Conservation (phyloP, 176 grass and related monocot species). For the Juncus inflexus region DNA sequence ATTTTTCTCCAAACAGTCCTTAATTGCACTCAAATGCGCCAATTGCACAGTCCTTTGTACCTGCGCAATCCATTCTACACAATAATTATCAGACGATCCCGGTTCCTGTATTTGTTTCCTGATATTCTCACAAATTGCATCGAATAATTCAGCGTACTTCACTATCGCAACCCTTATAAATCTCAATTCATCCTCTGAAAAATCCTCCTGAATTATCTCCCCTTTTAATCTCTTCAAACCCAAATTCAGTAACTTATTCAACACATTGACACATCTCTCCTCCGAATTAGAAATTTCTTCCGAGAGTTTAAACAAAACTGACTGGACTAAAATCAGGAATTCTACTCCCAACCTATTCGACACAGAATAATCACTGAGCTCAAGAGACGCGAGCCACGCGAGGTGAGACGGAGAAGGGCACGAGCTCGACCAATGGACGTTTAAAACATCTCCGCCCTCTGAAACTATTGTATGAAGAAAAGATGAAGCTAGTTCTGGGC, state of each 20-base stretch:
- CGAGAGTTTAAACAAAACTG: slow-evolving; percentile 37
- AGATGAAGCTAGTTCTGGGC: slow-evolving; percentile 40
- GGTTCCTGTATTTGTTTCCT: slow-evolving; percentile 50
- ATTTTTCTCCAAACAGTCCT: slow-evolving; percentile 28
- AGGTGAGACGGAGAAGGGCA: slow-evolving; percentile 80
- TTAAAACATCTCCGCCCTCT: slow-evolving; percentile 54
- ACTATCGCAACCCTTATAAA: slow-evolving; percentile 47
- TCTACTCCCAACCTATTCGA: slow-evolving; percentile 54
- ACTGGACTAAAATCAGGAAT: slow-evolving; percentile 70
- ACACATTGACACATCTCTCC: slow-evolving; percentile 16
- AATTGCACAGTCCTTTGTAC: slow-evolving; percentile 66
- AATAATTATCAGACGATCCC: slow-evolving; percentile 18
- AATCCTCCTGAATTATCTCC: neutral
- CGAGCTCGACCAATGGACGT: slow-evolving; percentile 60
- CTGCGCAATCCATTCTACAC: slow-evolving; percentile 35
- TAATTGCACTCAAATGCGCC: slow-evolving; percentile 56
- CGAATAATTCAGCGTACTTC: slow-evolving; percentile 59
- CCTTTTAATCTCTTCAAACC: slow-evolving; percentile 49
- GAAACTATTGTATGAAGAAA: slow-evolving; percentile 59
- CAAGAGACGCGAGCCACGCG: slow-evolving; percentile 76
- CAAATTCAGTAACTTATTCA: slow-evolving; percentile 61
- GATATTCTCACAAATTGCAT: slow-evolving; percentile 58
- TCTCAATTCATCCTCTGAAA: slow-evolving; percentile 66
- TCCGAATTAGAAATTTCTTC: slow-evolving; percentile 28
- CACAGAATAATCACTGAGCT: slow-evolving; percentile 48